These are phyloP conservation scores for Candida sanyaensis DNA, from an alignment of 1,139 yeast species.

Conservation along the genomic window DNA sequence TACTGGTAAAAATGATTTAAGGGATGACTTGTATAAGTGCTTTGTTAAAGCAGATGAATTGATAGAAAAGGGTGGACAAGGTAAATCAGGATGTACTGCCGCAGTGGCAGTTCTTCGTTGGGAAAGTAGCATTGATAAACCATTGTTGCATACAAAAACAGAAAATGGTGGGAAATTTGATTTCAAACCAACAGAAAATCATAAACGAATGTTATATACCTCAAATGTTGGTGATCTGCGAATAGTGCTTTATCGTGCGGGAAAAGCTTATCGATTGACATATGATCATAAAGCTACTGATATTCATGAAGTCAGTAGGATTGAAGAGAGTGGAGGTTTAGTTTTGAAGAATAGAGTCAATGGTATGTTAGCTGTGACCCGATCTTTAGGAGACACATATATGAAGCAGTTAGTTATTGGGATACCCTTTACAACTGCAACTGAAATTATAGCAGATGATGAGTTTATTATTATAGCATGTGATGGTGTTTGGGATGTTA, in stretches of 20 bases:
- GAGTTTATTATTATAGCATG: slow-evolving; percentile 84
- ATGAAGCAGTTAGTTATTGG: slow-evolving; percentile 91
- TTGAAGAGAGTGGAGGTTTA: slow-evolving; percentile 79
- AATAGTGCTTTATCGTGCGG: slow-evolving; percentile 72
- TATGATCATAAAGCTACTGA: slow-evolving; percentile 97
- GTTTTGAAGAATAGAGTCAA: slow-evolving; percentile 90
- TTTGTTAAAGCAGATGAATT: slow-evolving; percentile 76
- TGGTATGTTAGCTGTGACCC: slow-evolving; percentile 92
- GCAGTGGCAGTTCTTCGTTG: slow-evolving; percentile 91
- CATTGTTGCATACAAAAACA: slow-evolving; percentile 1
- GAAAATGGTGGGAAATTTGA: slow-evolving; percentile 28
- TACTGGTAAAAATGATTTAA: slow-evolving; percentile 34
- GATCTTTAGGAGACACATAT: slow-evolving; percentile 93
- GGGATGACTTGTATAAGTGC: slow-evolving; percentile 57
- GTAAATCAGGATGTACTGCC: slow-evolving; percentile 89
- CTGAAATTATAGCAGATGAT: slow-evolving; percentile 65
- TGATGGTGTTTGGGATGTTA: slow-evolving; percentile 95
- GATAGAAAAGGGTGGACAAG: slow-evolving; percentile 60
- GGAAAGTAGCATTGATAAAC: slow-evolving; percentile 45
- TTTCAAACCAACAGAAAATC: slow-evolving; percentile 46
- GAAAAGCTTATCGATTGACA: slow-evolving; percentile 74
- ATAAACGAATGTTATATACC: slow-evolving; percentile 78
- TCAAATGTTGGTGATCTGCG: slow-evolving; percentile 97
- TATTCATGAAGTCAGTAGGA: slow-evolving; percentile 70
- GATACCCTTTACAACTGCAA: slow-evolving; percentile 88